Percentiles rank a stretch among this genome's conserved stretches.
Evolutionary conservation across 441 rosid genomes (phyloP).

Genomic region (Gossypium lobatum): DNA sequence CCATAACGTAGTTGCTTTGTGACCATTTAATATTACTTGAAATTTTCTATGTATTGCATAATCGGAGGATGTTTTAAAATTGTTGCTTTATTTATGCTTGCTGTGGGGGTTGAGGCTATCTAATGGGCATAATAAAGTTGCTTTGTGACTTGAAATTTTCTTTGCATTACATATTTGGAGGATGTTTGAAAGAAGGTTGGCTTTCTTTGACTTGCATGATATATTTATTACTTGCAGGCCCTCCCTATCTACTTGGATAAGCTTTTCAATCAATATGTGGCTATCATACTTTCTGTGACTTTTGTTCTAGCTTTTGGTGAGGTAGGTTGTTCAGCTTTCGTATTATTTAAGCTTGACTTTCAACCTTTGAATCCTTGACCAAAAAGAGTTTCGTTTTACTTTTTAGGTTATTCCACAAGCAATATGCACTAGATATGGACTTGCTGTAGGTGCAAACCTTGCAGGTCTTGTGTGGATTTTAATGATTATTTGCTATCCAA

Average conservation of each 20-base stretch:
- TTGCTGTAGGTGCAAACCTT: slow-evolving; percentile 87
- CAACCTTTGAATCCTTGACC: slow-evolving; percentile 7
- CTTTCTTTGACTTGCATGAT: background rate
- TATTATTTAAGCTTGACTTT: background rate
- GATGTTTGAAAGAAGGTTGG: background rate
- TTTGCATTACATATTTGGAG: background rate
- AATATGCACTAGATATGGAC: slow-evolving; percentile 87
- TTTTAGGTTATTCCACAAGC: slow-evolving; percentile 93
- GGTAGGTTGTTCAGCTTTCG: slow-evolving; percentile 32
- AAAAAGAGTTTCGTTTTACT: slow-evolving; percentile 9
- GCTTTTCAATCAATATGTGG: slow-evolving; percentile 88
- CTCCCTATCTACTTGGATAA: slow-evolving; percentile 89
- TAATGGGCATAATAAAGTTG: background rate
- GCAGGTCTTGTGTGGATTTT: slow-evolving; percentile 76
- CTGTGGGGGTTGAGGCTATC: background rate
- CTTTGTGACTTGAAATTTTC: background rate
- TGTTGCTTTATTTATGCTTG: background rate
- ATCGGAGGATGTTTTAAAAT: background rate
- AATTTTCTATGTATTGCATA: background rate
- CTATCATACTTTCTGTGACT: slow-evolving; percentile 82
- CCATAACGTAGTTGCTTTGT: background rate
- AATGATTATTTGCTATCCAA: slow-evolving; percentile 83
- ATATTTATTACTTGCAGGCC: slow-evolving; percentile 48
- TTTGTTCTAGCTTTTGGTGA: slow-evolving; percentile 87
- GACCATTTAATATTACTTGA: background rate